These are phyloP conservation scores for Pseudogymnoascus sp. DNA, from an alignment of 2,329 filamentous ascomycete genomes.

Conservation along the genomic window DNA sequence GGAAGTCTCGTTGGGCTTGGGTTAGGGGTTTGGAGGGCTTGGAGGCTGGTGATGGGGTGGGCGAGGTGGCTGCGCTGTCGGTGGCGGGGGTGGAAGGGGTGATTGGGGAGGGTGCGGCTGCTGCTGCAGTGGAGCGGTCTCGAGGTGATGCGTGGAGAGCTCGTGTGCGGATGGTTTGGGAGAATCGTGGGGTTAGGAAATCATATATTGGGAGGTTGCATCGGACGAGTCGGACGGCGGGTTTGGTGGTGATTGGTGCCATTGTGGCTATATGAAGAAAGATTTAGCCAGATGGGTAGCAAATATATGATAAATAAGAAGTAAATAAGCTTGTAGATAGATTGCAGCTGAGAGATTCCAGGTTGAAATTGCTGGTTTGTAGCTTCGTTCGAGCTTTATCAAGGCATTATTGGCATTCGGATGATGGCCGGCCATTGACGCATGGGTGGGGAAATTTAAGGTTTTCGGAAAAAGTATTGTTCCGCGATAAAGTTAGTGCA, in stretches of 20 bases:
- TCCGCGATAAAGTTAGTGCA: background rate
- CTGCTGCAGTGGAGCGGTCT: background rate
- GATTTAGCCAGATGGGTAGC: background rate
- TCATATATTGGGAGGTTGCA: constrained; percentile 28
- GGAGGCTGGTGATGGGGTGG: constrained; percentile 24
- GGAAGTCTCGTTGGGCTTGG: constrained; percentile 61
- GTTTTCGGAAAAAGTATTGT: background rate
- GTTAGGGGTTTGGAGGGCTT: constrained; percentile 45
- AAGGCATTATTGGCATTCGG: background rate
- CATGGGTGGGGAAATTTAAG: background rate
- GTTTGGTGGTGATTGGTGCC: constrained; percentile 10
- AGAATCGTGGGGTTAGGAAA: constrained; percentile 33
- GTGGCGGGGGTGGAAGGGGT: constrained; percentile 22
- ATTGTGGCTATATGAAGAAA: background rate
- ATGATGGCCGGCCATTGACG: background rate
- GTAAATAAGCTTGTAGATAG: background rate
- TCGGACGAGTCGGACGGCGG: constrained; percentile 9
- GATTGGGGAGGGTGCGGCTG: constrained; percentile 17
- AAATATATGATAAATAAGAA: background rate
- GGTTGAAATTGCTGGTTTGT: background rate
- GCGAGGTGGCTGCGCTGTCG: constrained; percentile 24
- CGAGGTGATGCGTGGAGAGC: background rate
- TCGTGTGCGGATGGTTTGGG: constrained; percentile 10
- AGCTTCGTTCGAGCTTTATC: background rate
- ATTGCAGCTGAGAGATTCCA: background rate